These are phyloP conservation scores for Spiraea crenata DNA, from an alignment of 331 rosid species.

Conservation along the genomic window DNA sequence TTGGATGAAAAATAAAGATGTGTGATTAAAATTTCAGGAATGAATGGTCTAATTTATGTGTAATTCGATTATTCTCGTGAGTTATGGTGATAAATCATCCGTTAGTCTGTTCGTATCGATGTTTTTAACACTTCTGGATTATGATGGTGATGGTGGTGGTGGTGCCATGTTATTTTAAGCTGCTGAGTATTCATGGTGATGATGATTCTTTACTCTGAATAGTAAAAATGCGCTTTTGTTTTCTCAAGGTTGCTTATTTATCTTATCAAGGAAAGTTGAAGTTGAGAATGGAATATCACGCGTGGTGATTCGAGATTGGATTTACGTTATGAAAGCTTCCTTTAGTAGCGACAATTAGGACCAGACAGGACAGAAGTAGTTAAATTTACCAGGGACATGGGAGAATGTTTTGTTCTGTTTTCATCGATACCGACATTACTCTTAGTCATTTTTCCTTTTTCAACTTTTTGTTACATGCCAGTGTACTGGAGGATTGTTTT, in stretches of 20 bases:
- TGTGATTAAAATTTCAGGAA: neutral
- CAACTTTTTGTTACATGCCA: neutral
- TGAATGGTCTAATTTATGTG: neutral
- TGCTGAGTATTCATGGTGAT: neutral
- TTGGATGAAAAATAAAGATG: neutral
- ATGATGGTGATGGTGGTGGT: neutral
- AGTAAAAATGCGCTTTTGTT: neutral
- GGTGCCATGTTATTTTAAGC: constrained; percentile 3
- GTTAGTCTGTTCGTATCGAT: neutral
- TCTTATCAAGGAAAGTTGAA: neutral
- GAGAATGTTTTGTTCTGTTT: neutral
- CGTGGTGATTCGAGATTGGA: neutral
- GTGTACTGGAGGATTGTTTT: neutral
- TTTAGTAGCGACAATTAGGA: neutral
- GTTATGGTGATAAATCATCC: neutral
- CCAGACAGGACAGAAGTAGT: neutral
- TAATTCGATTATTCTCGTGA: neutral
- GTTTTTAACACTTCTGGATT: neutral
- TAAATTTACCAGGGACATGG: neutral
- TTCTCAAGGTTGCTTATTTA: neutral
- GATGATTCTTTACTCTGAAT: neutral
- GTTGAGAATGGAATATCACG: neutral
- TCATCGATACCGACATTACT: neutral
- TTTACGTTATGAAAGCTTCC: neutral
- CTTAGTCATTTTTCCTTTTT: neutral